Evolutionary conservation across 805 yeast genomes (phyloP).

Genomic region (Saccharomycopsis fermentans): DNA sequence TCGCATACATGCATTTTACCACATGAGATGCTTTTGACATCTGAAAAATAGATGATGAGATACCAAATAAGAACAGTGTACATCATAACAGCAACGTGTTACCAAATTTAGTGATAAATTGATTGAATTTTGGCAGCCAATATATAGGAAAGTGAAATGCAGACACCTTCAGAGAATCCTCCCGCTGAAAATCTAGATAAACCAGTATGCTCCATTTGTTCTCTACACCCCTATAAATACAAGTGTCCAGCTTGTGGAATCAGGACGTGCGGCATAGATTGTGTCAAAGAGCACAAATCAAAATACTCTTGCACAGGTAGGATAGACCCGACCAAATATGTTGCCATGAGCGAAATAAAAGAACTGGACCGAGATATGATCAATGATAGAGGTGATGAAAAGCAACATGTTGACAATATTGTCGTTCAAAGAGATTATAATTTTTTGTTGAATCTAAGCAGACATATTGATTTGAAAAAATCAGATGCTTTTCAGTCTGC

Average conservation of each 20-base stretch:
- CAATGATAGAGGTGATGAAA: conserved; percentile 27
- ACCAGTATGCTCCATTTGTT: conserved; percentile 38
- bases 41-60: too few species aligned
- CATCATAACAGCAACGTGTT: too few species aligned
- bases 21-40: too few species aligned
- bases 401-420: conserved; percentile 14
- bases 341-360: conserved; percentile 31
- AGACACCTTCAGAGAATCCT: too few species aligned
- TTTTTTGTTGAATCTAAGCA: conserved; percentile 49
- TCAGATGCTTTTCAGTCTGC: conserved; percentile 30
- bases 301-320: conserved; percentile 56
- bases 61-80: too few species aligned
- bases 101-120: too few species aligned
- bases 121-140: too few species aligned
- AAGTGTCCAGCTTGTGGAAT: conserved; percentile 70
- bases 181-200: neutral
- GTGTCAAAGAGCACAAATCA: conserved; percentile 62
- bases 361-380: conserved; percentile 13
- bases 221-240: conserved; percentile 40
- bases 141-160: too few species aligned
- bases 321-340: conserved; percentile 50
- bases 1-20: too few species aligned
- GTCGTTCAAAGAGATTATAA: conserved; percentile 75
- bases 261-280: conserved; percentile 58
- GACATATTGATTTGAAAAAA: conserved; percentile 51